Evolutionary conservation across 2,329 filamentous ascomycete species (phyloP), one percentile per base, ranked within the genome.

Genomic region (Aspergillus tamarii): DNA sequence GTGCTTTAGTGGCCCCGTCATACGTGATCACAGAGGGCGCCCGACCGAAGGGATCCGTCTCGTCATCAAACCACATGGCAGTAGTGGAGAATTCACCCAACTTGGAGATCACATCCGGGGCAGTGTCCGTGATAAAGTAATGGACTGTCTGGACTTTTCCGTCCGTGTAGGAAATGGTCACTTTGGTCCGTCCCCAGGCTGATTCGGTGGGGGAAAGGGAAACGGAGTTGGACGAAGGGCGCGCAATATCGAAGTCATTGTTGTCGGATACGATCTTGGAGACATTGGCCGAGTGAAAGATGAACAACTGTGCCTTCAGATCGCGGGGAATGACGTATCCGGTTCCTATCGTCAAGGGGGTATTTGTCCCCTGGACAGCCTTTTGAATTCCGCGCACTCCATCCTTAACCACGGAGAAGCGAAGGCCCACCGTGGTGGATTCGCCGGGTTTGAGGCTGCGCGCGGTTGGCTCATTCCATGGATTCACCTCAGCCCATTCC

Each of bases 11-110:
- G 14, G 74, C 71, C 45, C 73, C 68, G 68, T 89, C 85, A 65
- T 87, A 88, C 0, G 82, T 83, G 74, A 88, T 84, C 62, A 87
- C 79, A 0, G 86, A 88, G 0, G 84, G 83, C 0, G 82, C 80
- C 34, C 87, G 80, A 1, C 79, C 74, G 65, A 88, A 88, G 0
- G 84, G 83, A 61, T 88, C 87, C 0, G 80, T 79, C 0, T 77
- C 77, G 59, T 86, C 73, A 6, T 77, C 82, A 72, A 82, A 87
- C 78, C 82, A 86, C 53, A 85, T 82, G 2, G 82, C 75, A 0
- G 82, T 85, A 1, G 83, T 84, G n/a, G 86, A 78, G 67, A 88
- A 88, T 7, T 71, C 70, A 0, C 85, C 85, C 0, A 87, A 74
- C 30, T 84, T 79, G 1, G 74, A 70, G 4, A 88, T 68, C 0